Evolutionary conservation across 257 asterid genomes (phyloP).

Genomic region (Ehretia macrophylla): DNA sequence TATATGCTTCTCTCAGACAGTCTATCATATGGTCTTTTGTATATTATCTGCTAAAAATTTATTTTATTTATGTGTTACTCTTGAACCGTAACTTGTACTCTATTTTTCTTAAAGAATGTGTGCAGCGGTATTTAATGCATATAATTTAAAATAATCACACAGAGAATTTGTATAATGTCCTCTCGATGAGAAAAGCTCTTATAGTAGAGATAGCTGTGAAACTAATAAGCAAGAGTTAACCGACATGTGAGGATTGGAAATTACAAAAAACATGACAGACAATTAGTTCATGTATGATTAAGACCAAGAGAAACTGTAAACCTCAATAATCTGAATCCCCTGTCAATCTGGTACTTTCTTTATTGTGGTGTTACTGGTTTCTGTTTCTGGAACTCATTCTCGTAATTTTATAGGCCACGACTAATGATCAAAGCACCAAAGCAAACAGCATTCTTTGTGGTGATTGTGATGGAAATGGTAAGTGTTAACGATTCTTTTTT

Average conservation of each 20-base stretch:
- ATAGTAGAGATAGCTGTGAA: too few species aligned
- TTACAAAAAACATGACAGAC: too few species aligned
- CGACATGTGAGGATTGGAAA: too few species aligned
- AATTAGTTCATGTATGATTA: too few species aligned
- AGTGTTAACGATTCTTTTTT: constrained; percentile 9
- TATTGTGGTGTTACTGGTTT: too few species aligned
- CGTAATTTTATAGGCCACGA: constrained; percentile 33
- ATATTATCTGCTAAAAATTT: too few species aligned
- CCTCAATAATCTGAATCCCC: too few species aligned
- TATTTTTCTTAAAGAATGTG: background rate
- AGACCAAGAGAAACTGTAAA: background rate
- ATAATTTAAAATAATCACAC: background rate
- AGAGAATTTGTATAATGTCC: background rate
- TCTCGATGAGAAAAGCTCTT: background rate
- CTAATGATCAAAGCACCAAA: constrained; percentile 23
- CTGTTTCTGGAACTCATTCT: background rate
- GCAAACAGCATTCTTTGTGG: constrained; percentile 39
- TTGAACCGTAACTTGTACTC: too few species aligned
- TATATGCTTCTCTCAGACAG: background rate
- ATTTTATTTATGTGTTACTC: too few species aligned
- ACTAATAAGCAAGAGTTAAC: too few species aligned
- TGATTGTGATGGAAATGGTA: constrained; percentile 58
- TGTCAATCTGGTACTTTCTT: too few species aligned
- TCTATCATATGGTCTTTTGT: background rate
- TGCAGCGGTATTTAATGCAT: background rate